phyloP scores from a whole-genome alignment of 2,329 filamentous ascomycete genomes.

The Apiospora pterosperma region DNA sequence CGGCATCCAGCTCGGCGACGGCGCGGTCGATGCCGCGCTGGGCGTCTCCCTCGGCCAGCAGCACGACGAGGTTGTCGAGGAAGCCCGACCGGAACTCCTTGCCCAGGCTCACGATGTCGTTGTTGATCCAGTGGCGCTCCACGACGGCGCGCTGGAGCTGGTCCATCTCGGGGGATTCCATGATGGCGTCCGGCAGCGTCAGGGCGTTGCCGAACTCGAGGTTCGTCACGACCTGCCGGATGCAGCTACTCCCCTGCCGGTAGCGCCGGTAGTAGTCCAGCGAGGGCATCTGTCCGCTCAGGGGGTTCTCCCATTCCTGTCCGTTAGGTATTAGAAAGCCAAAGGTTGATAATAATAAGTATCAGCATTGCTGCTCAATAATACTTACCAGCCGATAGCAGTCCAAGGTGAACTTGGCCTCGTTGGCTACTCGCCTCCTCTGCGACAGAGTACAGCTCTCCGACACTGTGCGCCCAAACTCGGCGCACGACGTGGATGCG shows the following conservation, averaged over 20 bases:
- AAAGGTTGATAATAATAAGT: no score
- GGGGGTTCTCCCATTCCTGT: neutral
- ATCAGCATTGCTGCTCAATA: no score
- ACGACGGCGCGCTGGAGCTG: neutral
- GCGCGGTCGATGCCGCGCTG: no score
- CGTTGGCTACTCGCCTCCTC: no score
- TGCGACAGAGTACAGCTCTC: neutral
- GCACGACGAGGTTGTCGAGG: neutral
- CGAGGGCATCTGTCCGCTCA: neutral
- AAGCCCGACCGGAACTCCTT: neutral
- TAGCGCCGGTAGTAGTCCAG: neutral
- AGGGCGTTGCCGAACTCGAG: neutral
- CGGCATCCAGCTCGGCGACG: no score
- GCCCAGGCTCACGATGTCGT: neutral
- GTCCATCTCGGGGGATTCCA: neutral
- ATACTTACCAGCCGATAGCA: neutral
- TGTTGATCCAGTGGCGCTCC: neutral
- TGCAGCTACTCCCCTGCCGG: neutral
- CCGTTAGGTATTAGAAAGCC: no score
- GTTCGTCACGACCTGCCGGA: neutral
- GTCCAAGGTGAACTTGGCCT: neutral
- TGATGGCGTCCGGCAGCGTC: neutral
- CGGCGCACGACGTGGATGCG: neutral
- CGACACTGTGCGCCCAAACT: neutral
- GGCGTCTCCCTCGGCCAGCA: neutral